These are phyloP conservation scores for Rhodotorula sp. DNA, from an alignment of 1,284 basidiomycete species.

Conservation along the genomic window DNA sequence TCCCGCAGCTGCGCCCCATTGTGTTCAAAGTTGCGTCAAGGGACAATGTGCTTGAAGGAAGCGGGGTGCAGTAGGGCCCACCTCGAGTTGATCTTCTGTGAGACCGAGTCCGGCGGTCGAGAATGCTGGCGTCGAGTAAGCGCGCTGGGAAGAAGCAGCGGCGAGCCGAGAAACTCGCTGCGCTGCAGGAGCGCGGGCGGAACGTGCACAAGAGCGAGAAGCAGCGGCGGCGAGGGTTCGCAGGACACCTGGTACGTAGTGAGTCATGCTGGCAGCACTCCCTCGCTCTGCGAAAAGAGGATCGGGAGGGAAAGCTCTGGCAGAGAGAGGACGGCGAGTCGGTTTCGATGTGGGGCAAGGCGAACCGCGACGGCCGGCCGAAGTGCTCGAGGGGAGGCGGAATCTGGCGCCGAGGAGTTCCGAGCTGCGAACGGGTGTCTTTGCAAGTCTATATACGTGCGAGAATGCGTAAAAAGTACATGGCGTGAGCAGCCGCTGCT, in stretches of 20 bases:
- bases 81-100: slow-evolving; percentile 78
- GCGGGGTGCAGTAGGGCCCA: slow-evolving; percentile 48
- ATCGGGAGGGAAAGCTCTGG: background rate
- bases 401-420: too few relatives aligned
- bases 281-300: background rate
- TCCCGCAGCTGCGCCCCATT: slow-evolving; percentile 64
- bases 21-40: background rate
- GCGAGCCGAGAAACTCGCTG: background rate
- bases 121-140: slow-evolving; percentile 58
- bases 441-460: background rate
- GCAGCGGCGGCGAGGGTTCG: background rate
- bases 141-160: slow-evolving; percentile 60
- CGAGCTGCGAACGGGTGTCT: background rate
- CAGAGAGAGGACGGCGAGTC: background rate
- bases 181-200: background rate
- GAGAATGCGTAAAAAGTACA: background rate
- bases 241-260: slow-evolving; percentile 4
- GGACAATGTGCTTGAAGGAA: too few relatives aligned
- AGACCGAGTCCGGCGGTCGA: slow-evolving; percentile 56
- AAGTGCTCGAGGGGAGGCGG: background rate
- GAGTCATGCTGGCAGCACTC: slow-evolving; percentile 1
- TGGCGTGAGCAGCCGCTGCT: too few relatives aligned
- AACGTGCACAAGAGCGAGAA: background rate
- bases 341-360: background rate
- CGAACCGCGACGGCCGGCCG: background rate